Conservation (phyloP, 768 basidiomycete genomes). For the Phlebiopsis flavidoalba region DNA sequence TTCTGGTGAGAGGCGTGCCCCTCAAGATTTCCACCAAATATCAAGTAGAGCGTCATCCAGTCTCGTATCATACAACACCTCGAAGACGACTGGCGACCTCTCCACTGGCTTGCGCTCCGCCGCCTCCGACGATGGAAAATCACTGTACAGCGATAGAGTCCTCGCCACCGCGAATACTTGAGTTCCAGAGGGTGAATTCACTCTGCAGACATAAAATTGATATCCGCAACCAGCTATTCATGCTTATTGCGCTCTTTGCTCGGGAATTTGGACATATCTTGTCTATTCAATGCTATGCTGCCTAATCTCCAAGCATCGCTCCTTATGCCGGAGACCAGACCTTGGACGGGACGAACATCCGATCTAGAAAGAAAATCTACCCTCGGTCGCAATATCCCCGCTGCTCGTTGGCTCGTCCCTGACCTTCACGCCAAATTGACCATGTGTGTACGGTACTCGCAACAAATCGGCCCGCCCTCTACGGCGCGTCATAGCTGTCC, state of each 20-base stretch:
- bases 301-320: conserved; percentile 7
- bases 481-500: neutral
- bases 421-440: conserved; percentile 16
- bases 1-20: conserved; percentile 10
- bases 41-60: conserved; percentile 20
- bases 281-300: conserved; percentile 15
- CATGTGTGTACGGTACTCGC: conserved; percentile 16
- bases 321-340: neutral
- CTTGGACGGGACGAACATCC: neutral
- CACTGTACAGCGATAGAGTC: conserved; percentile 16
- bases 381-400: conserved; percentile 9
- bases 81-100: conserved; percentile 22
- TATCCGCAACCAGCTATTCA: conserved; percentile 10
- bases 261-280: conserved; percentile 7
- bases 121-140: conserved; percentile 7
- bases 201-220: conserved; percentile 3
- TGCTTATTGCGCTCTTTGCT: conserved; percentile 14
- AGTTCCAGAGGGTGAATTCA: neutral
- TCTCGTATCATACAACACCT: conserved; percentile 18
- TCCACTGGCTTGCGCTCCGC: conserved; percentile 7
- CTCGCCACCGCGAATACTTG: neutral
- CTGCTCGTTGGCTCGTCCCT: conserved; percentile 27
- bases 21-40: conserved; percentile 26
- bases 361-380: conserved; percentile 2
- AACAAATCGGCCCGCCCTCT: conserved; percentile 3